Evolutionary conservation across 2,329 filamentous ascomycete genomes (phyloP), one percentile per base, ranked within the genome.

Genomic region (Magnaporthiopsis poae): DNA sequence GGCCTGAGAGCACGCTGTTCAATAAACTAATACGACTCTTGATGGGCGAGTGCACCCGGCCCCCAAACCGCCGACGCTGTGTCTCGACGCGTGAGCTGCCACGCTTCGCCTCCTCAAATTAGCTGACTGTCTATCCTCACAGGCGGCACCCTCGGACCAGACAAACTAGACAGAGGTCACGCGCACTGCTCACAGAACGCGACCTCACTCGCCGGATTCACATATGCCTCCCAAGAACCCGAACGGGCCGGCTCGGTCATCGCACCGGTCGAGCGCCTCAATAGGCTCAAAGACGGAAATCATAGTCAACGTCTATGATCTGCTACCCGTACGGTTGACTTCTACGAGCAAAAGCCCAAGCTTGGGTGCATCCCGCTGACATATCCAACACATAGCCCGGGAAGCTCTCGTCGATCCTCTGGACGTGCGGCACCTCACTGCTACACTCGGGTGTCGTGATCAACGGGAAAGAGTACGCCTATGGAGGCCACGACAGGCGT

Each of bases 401-500:
- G 64, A 86, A 87, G 71, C 76, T 95, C 59, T 88, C 90, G n/a
- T 87, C 89, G 0, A 72, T 91, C 15, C 83, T 96, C 36, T 96
- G 91, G 91, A 84, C 87, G 27, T 75, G 94, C 66, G 91, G 91
- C 68, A 85, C 88, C 62, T 90, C 88, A 5, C 86, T 96, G 46
- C 84, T 95, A 5, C 91, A 96, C 75, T 91, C 91, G 0, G 91
- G 90, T 65, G 89, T 96, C 66, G 90, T 92, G 60, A 91, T 95
- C 77, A 88, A 88, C 74, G 86, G 88, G 70, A 85, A 82, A 69
- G 91, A 96, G 80, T 96, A 95, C 74, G 91, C 91, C 29, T 96
- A 91, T 73, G 91, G 91, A 61, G 91, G 91, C 1, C 91, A 96
- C 75, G 87, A 91, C 73, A 85, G 84, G 71, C 84, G 80, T 64